A percentile compares a stretch with the other conserved stretches of the same genome.
These are phyloP conservation scores for Chalciporus chontae DNA, from an alignment of 768 basidiomycete genomes.

Conservation along the genomic window DNA sequence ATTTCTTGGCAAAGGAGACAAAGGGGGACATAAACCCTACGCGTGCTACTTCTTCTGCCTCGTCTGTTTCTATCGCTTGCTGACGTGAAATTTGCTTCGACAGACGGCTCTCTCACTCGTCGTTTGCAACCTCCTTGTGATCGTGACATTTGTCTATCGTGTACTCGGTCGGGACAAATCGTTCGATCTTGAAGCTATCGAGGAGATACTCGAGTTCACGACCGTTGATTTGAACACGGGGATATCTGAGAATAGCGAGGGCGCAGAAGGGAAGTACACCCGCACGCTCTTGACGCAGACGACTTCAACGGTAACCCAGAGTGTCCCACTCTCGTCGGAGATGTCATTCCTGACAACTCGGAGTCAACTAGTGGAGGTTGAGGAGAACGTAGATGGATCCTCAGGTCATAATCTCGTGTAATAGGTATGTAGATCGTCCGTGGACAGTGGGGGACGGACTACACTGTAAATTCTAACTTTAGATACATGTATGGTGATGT, in stretches of 20 bases:
- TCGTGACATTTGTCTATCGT: slow-evolving; percentile 21
- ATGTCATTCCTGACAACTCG: too few relatives aligned
- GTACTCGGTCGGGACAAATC: slow-evolving; percentile 2
- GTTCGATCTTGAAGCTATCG: slow-evolving; percentile 2
- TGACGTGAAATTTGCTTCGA: background rate
- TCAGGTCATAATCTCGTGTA: too few relatives aligned
- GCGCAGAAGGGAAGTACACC: background rate
- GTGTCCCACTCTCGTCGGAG: too few relatives aligned
- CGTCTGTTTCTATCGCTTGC: background rate
- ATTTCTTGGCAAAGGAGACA: background rate
- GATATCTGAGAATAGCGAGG: background rate
- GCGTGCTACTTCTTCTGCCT: background rate
- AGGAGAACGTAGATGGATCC: too few relatives aligned
- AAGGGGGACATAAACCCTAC: background rate
- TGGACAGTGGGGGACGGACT: too few relatives aligned
- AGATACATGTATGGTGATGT: too few relatives aligned
- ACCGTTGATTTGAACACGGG: slow-evolving; percentile 11
- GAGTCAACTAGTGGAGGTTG: too few relatives aligned
- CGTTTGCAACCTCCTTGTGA: slow-evolving; percentile 26
- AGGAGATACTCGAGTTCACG: slow-evolving; percentile 9
- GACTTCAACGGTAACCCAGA: background rate
- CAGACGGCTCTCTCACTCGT: slow-evolving; percentile 23
- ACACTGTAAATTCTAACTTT: too few relatives aligned
- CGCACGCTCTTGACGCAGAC: background rate
- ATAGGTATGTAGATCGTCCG: too few relatives aligned